Conservation (phyloP, 805 yeast species). For the Yarrowia divulgata region DNA sequence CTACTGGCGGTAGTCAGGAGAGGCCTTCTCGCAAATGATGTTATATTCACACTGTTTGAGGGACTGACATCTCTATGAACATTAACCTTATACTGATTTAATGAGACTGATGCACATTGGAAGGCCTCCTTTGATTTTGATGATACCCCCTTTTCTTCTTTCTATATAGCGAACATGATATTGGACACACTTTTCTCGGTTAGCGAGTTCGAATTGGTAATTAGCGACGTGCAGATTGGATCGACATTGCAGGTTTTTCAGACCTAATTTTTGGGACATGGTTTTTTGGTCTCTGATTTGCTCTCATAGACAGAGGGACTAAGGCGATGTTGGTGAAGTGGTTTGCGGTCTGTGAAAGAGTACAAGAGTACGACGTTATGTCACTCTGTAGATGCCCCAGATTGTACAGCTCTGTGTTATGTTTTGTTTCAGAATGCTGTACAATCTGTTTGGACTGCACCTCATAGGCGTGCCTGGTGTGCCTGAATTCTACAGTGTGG, state of each 20-base stretch:
- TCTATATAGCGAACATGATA: not conserved
- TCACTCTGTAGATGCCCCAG: too few relatives aligned
- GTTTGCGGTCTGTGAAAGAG: too few relatives aligned
- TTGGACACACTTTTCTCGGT: not conserved
- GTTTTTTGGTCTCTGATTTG: too few relatives aligned
- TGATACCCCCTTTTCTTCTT: not conserved
- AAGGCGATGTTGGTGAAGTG: too few relatives aligned
- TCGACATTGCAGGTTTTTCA: conserved; percentile 2
- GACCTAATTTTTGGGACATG: not conserved
- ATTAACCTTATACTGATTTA: conserved; percentile 33
- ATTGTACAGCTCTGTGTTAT: too few relatives aligned
- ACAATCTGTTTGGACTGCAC: too few relatives aligned
- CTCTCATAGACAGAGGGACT: too few relatives aligned
- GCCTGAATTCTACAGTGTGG: too few relatives aligned
- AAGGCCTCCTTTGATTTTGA: not conserved
- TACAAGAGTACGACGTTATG: too few relatives aligned
- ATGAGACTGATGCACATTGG: conserved; percentile 38
- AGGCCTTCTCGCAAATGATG: conserved; percentile 34
- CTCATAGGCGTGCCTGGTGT: too few relatives aligned
- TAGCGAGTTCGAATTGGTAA: not conserved
- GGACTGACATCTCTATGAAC: conserved; percentile 39
- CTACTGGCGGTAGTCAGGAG: conserved; percentile 37
- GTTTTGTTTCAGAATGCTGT: too few relatives aligned
- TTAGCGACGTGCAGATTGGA: not conserved
- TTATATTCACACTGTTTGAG: conserved; percentile 39